phyloP scores from a whole-genome alignment of 75 land plant species.

The Sequoiadendron giganteum region DNA sequence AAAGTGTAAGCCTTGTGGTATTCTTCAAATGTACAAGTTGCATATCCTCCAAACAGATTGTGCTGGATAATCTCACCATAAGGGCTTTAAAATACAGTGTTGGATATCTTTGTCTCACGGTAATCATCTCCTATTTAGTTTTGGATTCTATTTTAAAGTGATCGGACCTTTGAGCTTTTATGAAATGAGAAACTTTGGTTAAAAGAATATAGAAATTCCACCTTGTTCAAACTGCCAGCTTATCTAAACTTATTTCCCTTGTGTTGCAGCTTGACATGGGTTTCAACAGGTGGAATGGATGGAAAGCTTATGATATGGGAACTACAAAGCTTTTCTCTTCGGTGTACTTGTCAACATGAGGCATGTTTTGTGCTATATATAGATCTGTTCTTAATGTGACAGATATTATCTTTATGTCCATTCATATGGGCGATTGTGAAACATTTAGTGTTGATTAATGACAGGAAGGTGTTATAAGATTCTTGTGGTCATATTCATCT shows the following conservation, averaged over 20 bases:
- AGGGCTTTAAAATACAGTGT: not conserved
- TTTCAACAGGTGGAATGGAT: conserved; percentile 86
- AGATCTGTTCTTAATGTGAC: not conserved
- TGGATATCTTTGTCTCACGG: not conserved
- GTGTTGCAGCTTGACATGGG: conserved; percentile 57
- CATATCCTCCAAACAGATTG: not conserved
- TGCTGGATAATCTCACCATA: not conserved
- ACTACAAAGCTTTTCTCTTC: conserved; percentile 53
- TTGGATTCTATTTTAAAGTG: not conserved
- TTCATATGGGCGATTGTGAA: not conserved
- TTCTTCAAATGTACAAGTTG: not conserved
- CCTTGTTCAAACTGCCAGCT: not conserved
- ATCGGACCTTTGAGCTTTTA: not conserved
- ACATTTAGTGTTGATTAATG: not conserved
- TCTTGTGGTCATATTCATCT: conserved; percentile 55
- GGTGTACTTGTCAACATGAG: conserved; percentile 79
- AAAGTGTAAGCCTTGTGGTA: not conserved
- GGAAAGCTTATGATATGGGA: conserved; percentile 83
- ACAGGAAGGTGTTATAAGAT: conserved; percentile 84
- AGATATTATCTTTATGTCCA: not conserved
- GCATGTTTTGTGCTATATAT: conserved; percentile 24
- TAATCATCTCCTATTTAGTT: not conserved
- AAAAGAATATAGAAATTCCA: too few relatives aligned
- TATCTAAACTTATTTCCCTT: not conserved
- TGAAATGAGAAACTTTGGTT: not conserved